These are phyloP conservation scores for Hysterium pulicare DNA, from an alignment of 2,329 filamentous ascomycete species.

Conservation along the genomic window DNA sequence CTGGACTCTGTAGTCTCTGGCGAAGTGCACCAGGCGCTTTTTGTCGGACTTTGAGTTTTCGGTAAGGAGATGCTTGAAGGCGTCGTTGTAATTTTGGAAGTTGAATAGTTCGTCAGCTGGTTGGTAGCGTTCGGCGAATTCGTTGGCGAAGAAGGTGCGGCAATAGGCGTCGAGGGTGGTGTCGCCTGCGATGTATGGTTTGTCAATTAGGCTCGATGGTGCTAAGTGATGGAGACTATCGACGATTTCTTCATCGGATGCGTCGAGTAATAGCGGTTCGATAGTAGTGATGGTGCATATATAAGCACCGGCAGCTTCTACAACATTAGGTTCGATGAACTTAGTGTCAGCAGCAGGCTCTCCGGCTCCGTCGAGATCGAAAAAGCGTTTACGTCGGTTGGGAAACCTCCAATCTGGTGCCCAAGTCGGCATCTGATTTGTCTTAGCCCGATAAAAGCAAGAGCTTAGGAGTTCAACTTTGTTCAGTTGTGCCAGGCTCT, in stretches of 20 bases:
- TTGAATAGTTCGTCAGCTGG: background rate
- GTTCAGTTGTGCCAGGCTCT: background rate
- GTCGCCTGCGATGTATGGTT: background rate
- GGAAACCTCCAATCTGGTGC: background rate
- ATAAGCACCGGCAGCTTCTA: background rate
- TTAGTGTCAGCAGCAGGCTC: background rate
- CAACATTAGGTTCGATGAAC: background rate
- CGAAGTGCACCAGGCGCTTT: background rate
- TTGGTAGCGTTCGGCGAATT: background rate
- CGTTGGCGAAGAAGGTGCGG: background rate
- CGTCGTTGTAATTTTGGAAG: background rate
- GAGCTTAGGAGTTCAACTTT: background rate
- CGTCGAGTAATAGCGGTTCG: background rate
- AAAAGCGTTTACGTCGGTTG: background rate
- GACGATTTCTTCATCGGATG: background rate
- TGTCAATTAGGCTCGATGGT: background rate
- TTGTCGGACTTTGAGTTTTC: background rate
- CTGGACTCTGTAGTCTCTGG: background rate
- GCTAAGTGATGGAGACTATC: background rate
- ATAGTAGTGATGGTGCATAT: background rate
- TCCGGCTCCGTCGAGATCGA: background rate
- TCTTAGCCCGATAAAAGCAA: background rate
- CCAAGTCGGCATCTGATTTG: background rate
- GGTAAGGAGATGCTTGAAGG: background rate
- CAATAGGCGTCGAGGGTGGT: background rate